Conservation (phyloP, 2,329 filamentous ascomycete genomes). For the Phialocephala subalpina region DNA sequence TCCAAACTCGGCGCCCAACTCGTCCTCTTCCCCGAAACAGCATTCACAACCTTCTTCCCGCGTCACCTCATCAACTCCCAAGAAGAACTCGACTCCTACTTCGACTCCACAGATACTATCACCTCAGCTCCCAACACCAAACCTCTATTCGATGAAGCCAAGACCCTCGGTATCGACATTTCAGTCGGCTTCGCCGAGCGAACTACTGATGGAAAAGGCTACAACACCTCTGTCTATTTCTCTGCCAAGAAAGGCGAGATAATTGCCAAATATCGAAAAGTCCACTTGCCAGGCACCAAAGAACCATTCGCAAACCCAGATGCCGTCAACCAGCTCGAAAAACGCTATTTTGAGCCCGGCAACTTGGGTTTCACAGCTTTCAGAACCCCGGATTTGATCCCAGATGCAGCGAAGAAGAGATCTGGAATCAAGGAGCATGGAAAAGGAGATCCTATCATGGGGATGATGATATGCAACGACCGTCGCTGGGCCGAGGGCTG, state of each 20-base stretch:
- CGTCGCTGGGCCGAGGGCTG: slow-evolving; percentile 61
- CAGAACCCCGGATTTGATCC: slow-evolving; percentile 55
- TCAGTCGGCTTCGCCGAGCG: slow-evolving; percentile 61
- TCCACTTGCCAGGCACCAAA: slow-evolving; percentile 61
- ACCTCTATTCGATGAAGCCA: slow-evolving; percentile 57
- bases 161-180: slow-evolving; percentile 57
- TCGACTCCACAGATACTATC: slow-evolving; percentile 56
- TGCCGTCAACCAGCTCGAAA: slow-evolving; percentile 62
- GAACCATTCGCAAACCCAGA: slow-evolving; percentile 57
- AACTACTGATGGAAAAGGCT: slow-evolving; percentile 52
- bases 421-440: slow-evolving; percentile 35
- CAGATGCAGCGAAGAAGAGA: slow-evolving; percentile 46
- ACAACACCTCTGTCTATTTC: slow-evolving; percentile 61
- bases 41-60: slow-evolving; percentile 65
- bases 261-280: slow-evolving; percentile 61
- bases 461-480: slow-evolving; percentile 65
- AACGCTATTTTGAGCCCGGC: slow-evolving; percentile 61
- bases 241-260: slow-evolving; percentile 51
- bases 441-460: slow-evolving; percentile 58
- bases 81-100: slow-evolving; percentile 55
- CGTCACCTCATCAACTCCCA: slow-evolving; percentile 55
- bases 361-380: slow-evolving; percentile 62
- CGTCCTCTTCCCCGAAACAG: slow-evolving; percentile 62
- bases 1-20: slow-evolving; percentile 54
- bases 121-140: slow-evolving; percentile 52